Evolutionary conservation across 179 eudicot genomes (phyloP).

Genomic region (Corrigiola litoralis): DNA sequence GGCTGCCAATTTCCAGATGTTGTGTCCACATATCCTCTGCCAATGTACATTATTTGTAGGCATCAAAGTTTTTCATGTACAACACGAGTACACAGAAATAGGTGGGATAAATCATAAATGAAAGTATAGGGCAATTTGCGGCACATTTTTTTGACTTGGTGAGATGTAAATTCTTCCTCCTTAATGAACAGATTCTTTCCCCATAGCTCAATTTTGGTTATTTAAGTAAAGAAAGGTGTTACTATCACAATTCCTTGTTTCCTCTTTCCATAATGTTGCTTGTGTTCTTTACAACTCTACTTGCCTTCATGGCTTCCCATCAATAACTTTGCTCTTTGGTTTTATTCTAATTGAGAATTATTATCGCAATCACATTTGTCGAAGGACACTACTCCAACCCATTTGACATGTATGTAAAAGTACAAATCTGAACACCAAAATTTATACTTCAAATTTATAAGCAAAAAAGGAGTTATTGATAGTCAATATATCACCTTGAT

Average conservation of each 20-base stretch:
- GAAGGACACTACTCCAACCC: too few relatives aligned
- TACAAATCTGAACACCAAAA: too few relatives aligned
- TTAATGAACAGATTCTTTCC: slow-evolving; percentile 10
- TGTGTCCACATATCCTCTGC: not conserved
- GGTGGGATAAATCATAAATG: slow-evolving; percentile 10
- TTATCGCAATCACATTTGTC: too few relatives aligned
- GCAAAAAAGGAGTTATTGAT: too few relatives aligned
- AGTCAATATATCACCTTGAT: too few relatives aligned
- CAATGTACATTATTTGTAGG: slow-evolving; percentile 15
- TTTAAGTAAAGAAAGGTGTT: slow-evolving; percentile 1
- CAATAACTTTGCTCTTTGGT: too few relatives aligned
- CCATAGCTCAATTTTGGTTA: slow-evolving; percentile 15
- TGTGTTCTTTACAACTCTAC: too few relatives aligned
- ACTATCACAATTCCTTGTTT: not conserved
- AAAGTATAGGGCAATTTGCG: not conserved
- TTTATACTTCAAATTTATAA: too few relatives aligned
- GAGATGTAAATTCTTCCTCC: slow-evolving; percentile 25
- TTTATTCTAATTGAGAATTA: too few relatives aligned
- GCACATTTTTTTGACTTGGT: slow-evolving; percentile 12
- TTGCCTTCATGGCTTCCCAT: too few relatives aligned
- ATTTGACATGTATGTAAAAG: too few relatives aligned
- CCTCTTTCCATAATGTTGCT: too few relatives aligned
- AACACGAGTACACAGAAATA: not conserved
- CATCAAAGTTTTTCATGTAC: slow-evolving; percentile 16
- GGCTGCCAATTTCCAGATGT: not conserved